Base-by-base conservation (phyloP, 495 filamentous ascomycete genomes). In the Jackrogersella minutella region DNA sequence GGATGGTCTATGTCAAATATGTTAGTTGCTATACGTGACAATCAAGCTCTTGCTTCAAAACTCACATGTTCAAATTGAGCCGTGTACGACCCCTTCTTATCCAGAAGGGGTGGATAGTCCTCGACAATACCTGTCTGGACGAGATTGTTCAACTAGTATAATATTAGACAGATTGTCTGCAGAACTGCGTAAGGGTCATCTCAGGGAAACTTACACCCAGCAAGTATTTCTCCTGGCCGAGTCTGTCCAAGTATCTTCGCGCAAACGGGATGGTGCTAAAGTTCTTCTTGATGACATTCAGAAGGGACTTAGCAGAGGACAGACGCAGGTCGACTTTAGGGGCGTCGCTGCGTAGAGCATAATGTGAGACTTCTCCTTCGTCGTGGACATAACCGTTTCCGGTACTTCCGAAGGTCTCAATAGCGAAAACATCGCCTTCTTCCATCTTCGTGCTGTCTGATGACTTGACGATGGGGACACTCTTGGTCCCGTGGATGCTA, bases 1-100 rank as follows among this genome's bases (percentile, higher is more conserved):
- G 72, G 68, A 97, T 90, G 11, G 93, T 97, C 91, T 96, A 66
- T 5, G 47, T 1, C 14, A 11, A 31, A 30, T n/a, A 37, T 7
- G 50, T 74, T 43, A 66, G 75, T 79, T 61, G 78, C 75, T 65
- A 31, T 40, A 24, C 17, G 0, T 34, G 16, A 30, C 24, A 16
- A 34, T 11, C 22, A 14, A 1, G 19, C 4, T 8, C 54, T 16
- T 24, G 30, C 47, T 40, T 60, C 33, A 24, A 26, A 62, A 76
- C 90, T 84, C 80, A 95, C 92, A 83, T 97, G 93, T 84, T 97
- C 93, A 72, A 83, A 97, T 78, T 97, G 93, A 64, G 93, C 93
- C 16, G 93, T 96, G 75, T 95, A 97, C 17, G 91, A 94, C 55
- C 93, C 93, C 86, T 96, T 97, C 79, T 92, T 87, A 81, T 97